Evolutionary conservation across 257 asterid species (phyloP).

Genomic region (Craterostigma plantagineum): DNA sequence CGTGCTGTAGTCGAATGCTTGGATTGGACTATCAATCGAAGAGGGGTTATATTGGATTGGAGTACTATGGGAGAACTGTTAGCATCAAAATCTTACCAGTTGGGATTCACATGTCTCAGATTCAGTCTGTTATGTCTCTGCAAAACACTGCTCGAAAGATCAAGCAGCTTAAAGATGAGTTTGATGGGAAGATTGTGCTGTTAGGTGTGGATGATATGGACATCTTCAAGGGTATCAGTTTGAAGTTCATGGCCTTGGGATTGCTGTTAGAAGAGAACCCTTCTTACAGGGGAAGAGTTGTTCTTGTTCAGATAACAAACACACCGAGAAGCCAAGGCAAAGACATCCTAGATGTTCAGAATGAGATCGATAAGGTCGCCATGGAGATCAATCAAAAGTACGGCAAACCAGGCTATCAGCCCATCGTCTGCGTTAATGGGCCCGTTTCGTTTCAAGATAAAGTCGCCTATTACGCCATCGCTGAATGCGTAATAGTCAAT

Average conservation of each 20-base stretch:
- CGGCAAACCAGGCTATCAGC: constrained; percentile 38
- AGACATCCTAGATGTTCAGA: constrained; percentile 51
- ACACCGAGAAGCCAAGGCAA: constrained; percentile 62
- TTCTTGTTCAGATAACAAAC: constrained; percentile 63
- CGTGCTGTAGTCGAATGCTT: constrained; percentile 85
- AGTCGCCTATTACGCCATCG: constrained; percentile 41
- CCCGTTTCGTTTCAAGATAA: constrained; percentile 50
- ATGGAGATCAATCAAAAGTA: constrained; percentile 27
- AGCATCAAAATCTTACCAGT: constrained; percentile 62
- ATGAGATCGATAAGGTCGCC: constrained; percentile 35
- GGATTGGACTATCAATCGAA: constrained; percentile 82
- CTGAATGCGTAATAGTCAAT: constrained; percentile 81
- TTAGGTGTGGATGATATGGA: constrained; percentile 85
- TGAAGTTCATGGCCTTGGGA: constrained; percentile 59
- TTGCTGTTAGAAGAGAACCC: constrained; percentile 42
- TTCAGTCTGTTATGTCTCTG: constrained; percentile 26
- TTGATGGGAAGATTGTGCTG: constrained; percentile 33
- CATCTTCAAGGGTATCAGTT: constrained; percentile 70
- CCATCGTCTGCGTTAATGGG: constrained; percentile 53
- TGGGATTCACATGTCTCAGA: constrained; percentile 61
- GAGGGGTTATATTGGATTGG: constrained; percentile 78
- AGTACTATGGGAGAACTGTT: constrained; percentile 75
- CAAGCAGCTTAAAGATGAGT: constrained; percentile 22
- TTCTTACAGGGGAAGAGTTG: constrained; percentile 27
- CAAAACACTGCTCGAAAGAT: constrained; percentile 25